Conservation (phyloP, 805 yeast genomes). For the Soucietia sequanensis region DNA sequence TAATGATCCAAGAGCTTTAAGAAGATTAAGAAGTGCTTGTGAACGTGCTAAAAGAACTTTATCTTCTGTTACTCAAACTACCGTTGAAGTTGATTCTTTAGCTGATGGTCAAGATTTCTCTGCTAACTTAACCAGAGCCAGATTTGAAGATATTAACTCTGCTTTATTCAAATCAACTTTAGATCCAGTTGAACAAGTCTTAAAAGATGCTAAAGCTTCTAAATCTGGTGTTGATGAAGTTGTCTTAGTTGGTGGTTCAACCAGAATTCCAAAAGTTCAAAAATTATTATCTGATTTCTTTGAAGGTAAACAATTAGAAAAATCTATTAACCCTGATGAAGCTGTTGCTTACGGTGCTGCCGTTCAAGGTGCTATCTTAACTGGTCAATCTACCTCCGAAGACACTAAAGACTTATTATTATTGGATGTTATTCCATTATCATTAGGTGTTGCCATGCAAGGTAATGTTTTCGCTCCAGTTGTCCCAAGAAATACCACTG, state of each 20-base stretch:
- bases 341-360: constrained; percentile 54
- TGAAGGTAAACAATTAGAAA: constrained; percentile 50
- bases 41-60: constrained; percentile 53
- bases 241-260: constrained; percentile 51
- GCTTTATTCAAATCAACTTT: constrained; percentile 50
- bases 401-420: constrained; percentile 51
- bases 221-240: constrained; percentile 46
- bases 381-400: constrained; percentile 49
- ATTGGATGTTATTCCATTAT: constrained; percentile 51
- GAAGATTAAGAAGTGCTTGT: constrained; percentile 53
- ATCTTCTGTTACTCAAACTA: constrained; percentile 49
- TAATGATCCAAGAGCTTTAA: constrained; percentile 47
- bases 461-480: constrained; percentile 52
- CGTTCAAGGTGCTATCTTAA: constrained; percentile 51
- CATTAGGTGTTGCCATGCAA: constrained; percentile 52
- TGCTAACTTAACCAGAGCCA: constrained; percentile 50
- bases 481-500: constrained; percentile 52
- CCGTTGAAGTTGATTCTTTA: constrained; percentile 49
- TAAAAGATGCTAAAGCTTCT: constrained; percentile 44
- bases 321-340: constrained; percentile 51
- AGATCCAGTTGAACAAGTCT: constrained; percentile 50
- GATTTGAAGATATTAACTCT: constrained; percentile 50
- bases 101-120: constrained; percentile 51
- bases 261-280: constrained; percentile 53
- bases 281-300: constrained; percentile 50